These are phyloP conservation scores for Aspergillus caelatus DNA, from an alignment of 2,329 filamentous ascomycete genomes.

Conservation along the genomic window DNA sequence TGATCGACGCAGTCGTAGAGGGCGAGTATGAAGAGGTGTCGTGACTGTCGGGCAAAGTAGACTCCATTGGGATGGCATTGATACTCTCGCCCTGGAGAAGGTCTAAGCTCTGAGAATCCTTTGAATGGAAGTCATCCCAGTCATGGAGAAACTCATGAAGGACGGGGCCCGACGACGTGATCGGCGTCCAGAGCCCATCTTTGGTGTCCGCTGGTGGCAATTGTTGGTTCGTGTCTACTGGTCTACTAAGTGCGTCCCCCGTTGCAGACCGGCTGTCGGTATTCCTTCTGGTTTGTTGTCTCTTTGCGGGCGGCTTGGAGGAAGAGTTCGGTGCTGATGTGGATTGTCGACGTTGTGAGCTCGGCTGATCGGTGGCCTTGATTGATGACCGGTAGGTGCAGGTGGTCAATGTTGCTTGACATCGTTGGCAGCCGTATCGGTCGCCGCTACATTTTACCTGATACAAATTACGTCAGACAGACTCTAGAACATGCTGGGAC, in stretches of 20 bases:
- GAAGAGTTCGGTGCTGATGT: not conserved
- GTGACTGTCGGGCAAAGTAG: not conserved
- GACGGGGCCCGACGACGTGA: not conserved
- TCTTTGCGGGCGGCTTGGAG: not conserved
- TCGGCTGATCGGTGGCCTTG: not conserved
- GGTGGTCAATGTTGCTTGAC: not conserved
- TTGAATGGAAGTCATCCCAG: not conserved
- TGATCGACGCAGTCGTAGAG: not conserved
- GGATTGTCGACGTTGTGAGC: not conserved
- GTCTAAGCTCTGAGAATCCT: not conserved
- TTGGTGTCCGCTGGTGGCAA: slow-evolving; percentile 1
- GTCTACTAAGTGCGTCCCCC: not conserved
- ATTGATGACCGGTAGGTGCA: slow-evolving; percentile 5
- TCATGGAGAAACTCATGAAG: not conserved
- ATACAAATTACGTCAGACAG: not conserved
- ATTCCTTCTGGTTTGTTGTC: not conserved
- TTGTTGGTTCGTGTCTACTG: not conserved
- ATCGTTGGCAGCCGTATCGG: slow-evolving; percentile 5
- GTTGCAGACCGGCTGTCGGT: not conserved
- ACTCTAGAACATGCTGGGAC: not conserved
- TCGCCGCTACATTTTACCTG: slow-evolving; percentile 7
- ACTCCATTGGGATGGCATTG: not conserved
- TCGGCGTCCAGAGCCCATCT: not conserved
- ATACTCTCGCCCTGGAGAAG: not conserved
- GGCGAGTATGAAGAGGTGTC: not conserved